These are phyloP conservation scores for Ceratonia siliqua DNA, from an alignment of 306 rosid species.

Conservation along the genomic window DNA sequence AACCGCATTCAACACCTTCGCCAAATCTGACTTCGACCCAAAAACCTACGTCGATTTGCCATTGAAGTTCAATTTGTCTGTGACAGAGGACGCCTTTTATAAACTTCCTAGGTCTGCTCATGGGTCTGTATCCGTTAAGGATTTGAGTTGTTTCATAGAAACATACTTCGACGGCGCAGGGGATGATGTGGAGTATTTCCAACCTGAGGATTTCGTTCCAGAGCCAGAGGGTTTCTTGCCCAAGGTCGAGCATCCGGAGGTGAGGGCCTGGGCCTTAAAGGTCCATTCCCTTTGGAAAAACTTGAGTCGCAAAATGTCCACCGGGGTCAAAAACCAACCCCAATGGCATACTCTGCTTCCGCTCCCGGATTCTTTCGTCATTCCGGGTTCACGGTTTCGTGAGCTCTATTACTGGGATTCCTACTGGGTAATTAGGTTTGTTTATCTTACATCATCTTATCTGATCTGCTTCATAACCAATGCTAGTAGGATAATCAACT, in stretches of 20 bases:
- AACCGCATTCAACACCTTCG: slow-evolving; percentile 51
- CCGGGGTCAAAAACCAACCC: slow-evolving; percentile 47
- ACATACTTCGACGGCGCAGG: slow-evolving; percentile 60
- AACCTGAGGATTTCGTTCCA: slow-evolving; percentile 64
- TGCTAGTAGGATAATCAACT: not conserved
- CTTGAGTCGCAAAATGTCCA: slow-evolving; percentile 55
- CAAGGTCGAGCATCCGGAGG: slow-evolving; percentile 55
- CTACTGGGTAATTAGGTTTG: slow-evolving; percentile 83
- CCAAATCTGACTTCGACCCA: slow-evolving; percentile 54
- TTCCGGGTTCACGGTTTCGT: slow-evolving; percentile 85
- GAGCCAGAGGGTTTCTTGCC: slow-evolving; percentile 68
- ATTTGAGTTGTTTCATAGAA: slow-evolving; percentile 42
- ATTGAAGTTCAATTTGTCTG: slow-evolving; percentile 45
- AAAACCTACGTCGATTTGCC: slow-evolving; percentile 80
- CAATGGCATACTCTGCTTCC: slow-evolving; percentile 73
- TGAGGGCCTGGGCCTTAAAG: slow-evolving; percentile 78
- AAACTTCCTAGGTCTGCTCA: slow-evolving; percentile 37
- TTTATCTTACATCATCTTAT: slow-evolving; percentile 8
- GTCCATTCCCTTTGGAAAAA: slow-evolving; percentile 82
- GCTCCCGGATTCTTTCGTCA: slow-evolving; percentile 43
- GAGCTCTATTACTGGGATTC: slow-evolving; percentile 98
- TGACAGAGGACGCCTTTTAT: slow-evolving; percentile 51
- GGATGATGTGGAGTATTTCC: slow-evolving; percentile 56
- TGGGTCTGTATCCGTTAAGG: slow-evolving; percentile 43
- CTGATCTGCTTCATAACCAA: too few species aligned